Evolutionary conservation across 805 yeast genomes (phyloP).

Genomic region (Saccharomycopsis fodiens): DNA sequence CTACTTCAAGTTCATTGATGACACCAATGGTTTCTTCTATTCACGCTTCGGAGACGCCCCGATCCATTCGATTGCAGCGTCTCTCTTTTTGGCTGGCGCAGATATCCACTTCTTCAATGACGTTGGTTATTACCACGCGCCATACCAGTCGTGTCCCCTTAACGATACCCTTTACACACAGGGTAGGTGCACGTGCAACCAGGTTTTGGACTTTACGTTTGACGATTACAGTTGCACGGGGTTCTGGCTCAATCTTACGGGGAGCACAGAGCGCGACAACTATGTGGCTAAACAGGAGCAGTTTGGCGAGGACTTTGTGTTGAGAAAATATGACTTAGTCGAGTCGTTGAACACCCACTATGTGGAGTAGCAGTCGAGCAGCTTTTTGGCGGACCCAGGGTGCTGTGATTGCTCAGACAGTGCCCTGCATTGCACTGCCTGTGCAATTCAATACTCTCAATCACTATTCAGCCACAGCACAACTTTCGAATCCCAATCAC

Average conservation of each 20-base stretch:
- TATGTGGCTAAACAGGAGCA: not conserved
- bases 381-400: too few relatives aligned
- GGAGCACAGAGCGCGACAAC: not conserved
- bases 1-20: conserved; percentile 62
- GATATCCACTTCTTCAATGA: conserved; percentile 62
- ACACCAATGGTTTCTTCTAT: conserved; percentile 76
- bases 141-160: conserved; percentile 71
- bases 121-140: conserved; percentile 74
- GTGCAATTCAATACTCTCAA: too few relatives aligned
- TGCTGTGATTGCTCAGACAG: not conserved
- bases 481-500: too few relatives aligned
- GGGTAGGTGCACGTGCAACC: conserved; percentile 69
- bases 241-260: conserved; percentile 13
- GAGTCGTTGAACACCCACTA: not conserved
- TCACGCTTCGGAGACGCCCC: conserved; percentile 94
- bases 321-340: conserved; percentile 7
- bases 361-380: not conserved
- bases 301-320: conserved; percentile 11
- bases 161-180: conserved; percentile 46
- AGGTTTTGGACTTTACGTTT: conserved; percentile 65
- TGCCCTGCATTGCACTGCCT: not conserved
- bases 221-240: conserved; percentile 60
- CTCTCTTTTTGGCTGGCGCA: conserved; percentile 58
- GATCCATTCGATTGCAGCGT: conserved; percentile 72
- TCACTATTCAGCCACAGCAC: too few relatives aligned